Evolutionary conservation across 768 basidiomycete species (phyloP).

Genomic region (Kwoniella sp.): DNA sequence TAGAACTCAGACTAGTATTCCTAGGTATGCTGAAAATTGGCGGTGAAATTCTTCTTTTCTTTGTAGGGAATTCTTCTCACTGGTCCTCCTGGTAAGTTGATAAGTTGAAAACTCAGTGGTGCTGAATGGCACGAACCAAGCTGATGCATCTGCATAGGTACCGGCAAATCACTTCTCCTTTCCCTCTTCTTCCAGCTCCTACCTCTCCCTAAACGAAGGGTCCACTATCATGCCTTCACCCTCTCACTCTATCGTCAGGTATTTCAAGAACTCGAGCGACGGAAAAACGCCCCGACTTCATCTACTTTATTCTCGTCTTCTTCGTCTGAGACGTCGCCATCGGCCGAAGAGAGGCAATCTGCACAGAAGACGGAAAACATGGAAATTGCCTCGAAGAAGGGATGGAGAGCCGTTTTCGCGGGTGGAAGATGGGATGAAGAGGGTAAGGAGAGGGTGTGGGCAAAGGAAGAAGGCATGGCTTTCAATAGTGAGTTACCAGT

Average conservation of each 20-base stretch:
- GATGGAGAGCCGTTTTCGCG: conserved; percentile 53
- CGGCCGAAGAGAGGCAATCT: conserved; percentile 2
- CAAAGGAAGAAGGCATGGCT: conserved; percentile 55
- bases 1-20: not conserved
- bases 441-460: conserved; percentile 38
- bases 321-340: not conserved
- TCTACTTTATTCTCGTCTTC: not conserved
- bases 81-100: conserved; percentile 58
- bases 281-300: conserved; percentile 20
- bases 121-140: not conserved
- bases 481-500: conserved; percentile 54
- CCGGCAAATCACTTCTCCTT: conserved; percentile 63
- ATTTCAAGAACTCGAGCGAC: conserved; percentile 61
- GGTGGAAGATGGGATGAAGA: conserved; percentile 51
- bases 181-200: conserved; percentile 64
- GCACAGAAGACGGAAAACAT: conserved; percentile 37
- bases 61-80: conserved; percentile 62
- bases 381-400: conserved; percentile 44
- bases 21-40: not conserved
- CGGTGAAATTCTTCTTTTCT: no score
- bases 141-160: conserved; percentile 51
- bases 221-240: conserved; percentile 65
- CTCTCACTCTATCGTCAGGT: conserved; percentile 64
- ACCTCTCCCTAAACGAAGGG: conserved; percentile 62
- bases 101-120: no score